Evolutionary conservation across 164 flowering plant genomes (phyloP).

Genomic region (Chimonanthus salicifolius): DNA sequence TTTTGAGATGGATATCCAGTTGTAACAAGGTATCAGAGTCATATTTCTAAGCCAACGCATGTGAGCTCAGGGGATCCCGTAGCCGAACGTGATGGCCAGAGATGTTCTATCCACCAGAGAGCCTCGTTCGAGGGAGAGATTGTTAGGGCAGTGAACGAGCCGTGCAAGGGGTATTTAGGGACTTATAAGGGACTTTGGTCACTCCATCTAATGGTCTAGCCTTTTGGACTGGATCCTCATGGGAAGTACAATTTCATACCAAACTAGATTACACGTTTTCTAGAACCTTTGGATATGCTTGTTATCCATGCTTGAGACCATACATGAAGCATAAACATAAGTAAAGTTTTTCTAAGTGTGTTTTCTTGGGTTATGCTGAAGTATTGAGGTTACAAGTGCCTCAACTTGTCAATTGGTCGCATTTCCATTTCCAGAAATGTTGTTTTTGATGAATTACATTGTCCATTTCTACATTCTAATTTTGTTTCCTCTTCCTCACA

Average conservation of each 20-base stretch:
- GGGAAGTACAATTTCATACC: background rate
- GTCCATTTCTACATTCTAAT: no score
- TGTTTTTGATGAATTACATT: no score
- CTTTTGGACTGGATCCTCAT: background rate
- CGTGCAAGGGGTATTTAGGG: background rate
- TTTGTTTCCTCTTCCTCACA: no score
- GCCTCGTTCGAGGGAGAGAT: no score
- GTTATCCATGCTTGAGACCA: background rate
- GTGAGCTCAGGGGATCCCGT: no score
- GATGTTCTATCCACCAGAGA: no score
- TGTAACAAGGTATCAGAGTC: no score
- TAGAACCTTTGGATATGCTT: background rate
- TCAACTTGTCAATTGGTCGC: background rate
- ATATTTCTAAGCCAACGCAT: no score
- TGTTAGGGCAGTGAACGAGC: no score
- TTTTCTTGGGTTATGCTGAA: background rate
- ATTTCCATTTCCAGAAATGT: background rate
- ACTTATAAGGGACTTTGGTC: background rate
- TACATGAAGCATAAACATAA: background rate
- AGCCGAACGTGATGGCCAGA: no score
- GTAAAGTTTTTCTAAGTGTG: background rate
- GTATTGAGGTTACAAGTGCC: background rate
- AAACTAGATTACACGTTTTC: background rate
- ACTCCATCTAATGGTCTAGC: no score
- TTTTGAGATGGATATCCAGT: no score